Conservation (phyloP, 2,329 filamentous ascomycete genomes). For the Sporothrix phasma region DNA sequence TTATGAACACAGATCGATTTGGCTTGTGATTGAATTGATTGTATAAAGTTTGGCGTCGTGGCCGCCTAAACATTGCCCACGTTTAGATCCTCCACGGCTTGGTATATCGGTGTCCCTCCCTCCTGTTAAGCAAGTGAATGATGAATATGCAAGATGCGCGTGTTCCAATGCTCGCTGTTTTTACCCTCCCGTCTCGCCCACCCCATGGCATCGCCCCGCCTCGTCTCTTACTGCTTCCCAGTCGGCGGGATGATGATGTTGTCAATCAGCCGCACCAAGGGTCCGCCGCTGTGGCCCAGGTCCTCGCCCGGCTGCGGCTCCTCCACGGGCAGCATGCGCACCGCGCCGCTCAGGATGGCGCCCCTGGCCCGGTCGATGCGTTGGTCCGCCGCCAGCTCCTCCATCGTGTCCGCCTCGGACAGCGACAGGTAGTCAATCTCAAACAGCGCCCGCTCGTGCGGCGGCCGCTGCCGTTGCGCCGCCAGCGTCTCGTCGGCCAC, state of each 20-base stretch:
- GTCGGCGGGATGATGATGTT: constrained; percentile 66
- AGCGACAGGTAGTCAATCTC: constrained; percentile 90
- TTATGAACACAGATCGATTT: no score
- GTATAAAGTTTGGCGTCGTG: no score
- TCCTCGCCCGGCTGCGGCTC: constrained; percentile 60
- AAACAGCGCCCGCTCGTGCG: constrained; percentile 56
- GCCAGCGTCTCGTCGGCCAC: constrained; percentile 45
- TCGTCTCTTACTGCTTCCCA: neutral
- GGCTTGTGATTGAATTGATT: no score
- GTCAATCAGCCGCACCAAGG: constrained; percentile 80
- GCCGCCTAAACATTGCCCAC: no score
- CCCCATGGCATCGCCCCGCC: neutral
- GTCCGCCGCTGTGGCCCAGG: constrained; percentile 60
- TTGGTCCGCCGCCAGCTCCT: constrained; percentile 52
- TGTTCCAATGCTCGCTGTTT: neutral
- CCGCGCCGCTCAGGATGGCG: constrained; percentile 77
- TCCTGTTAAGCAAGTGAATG: no score
- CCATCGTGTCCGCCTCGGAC: constrained; percentile 72
- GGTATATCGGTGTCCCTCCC: no score
- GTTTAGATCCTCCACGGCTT: no score
- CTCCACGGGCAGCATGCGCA: constrained; percentile 81
- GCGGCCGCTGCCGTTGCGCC: constrained; percentile 52
- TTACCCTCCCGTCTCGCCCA: neutral
- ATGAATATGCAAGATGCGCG: neutral
- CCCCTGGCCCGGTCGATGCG: constrained; percentile 58